Evolutionary conservation across 1,139 yeast genomes (phyloP), one percentile per base, ranked within the genome.

Genomic region (Saccharomycopsis crataegensis): DNA sequence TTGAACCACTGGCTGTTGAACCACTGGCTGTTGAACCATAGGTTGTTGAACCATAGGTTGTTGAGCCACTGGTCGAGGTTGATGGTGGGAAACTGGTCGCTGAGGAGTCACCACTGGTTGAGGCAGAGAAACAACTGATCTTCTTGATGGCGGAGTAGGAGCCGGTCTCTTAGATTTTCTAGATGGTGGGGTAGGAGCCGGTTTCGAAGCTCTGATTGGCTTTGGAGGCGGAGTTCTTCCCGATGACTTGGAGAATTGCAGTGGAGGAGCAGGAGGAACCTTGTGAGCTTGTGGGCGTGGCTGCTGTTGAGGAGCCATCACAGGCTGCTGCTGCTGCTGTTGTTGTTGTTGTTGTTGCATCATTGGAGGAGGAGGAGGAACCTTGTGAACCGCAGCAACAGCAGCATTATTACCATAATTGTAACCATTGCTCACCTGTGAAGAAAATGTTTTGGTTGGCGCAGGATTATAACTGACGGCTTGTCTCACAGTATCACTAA

Each of bases 91-190:
- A 37, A 14, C 12, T 33, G 14, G 14, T 14, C 31, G 48, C 46
- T 53, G 59, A 16, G 59, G 52, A 51, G 3, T 56, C 54, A 33
- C 43, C 45, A 12, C 51, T 43, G 58, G 54, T 49, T 50, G 57
- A 11, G 60, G 48, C 17, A 22, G 28, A 22, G 53, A 51, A 9
- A 17, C 12, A 32, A 6, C 22, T 4, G 43, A 38, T 48, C 37
- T 48, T 33, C 44, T 43, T 12, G 50, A 32, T 8, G 52, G 51
- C 4, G 55, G 52, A 2, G 50, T 36, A n/a, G 55, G 52, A n/a
- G 48, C 51, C 11, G 56, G 32, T 42, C 38, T 49, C 32, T 53
- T 53, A 16, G 50, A 12, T 46, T 12, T 31, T 14, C 43, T 28
- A 9, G 32, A 34, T 38, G 56, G 54, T 16, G 57, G 54, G 11